Percentiles rank a stretch among this genome's conserved stretches.
Evolutionary conservation across 163 green algal genomes (phyloP).

Genomic region (Scenedesmus sp.): DNA sequence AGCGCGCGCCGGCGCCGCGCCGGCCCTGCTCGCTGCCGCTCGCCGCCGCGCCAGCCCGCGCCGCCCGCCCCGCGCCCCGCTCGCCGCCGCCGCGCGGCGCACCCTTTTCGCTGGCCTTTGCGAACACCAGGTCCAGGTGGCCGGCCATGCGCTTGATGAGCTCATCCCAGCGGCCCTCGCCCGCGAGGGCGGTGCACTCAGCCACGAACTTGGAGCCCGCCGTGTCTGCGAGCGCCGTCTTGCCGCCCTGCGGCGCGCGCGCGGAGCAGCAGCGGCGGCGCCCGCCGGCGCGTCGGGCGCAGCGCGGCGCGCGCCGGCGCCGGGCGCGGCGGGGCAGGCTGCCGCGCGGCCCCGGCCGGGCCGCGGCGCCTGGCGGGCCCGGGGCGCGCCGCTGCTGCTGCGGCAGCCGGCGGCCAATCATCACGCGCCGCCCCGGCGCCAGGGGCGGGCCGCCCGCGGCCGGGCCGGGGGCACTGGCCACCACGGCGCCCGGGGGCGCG

Average conservation of each 20-base stretch:
- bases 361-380: too few species aligned
- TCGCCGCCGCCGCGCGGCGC: not conserved
- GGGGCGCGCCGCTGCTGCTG: too few species aligned
- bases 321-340: too few species aligned
- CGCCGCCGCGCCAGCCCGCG: not conserved
- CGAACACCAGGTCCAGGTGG: constrained; percentile 53
- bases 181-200: constrained; percentile 28
- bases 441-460: too few species aligned
- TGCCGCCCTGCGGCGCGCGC: constrained; percentile 34
- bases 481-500: too few species aligned
- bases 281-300: not conserved
- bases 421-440: too few species aligned
- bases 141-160: constrained; percentile 48
- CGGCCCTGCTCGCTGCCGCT: too few species aligned
- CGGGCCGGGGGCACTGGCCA: not conserved
- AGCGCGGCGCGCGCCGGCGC: not conserved
- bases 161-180: constrained; percentile 47
- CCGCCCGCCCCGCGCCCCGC: not conserved
- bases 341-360: too few species aligned
- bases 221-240: constrained; percentile 58
- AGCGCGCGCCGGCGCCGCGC: too few species aligned
- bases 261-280: not conserved
- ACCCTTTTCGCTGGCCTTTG: constrained; percentile 61
- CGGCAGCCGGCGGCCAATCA: too few species aligned
- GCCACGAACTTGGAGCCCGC: constrained; percentile 53